Percentiles rank a stretch among this genome's conserved stretches.
phyloP scores from a whole-genome alignment of 495 filamentous ascomycete species.

The Evernia prunastri region DNA sequence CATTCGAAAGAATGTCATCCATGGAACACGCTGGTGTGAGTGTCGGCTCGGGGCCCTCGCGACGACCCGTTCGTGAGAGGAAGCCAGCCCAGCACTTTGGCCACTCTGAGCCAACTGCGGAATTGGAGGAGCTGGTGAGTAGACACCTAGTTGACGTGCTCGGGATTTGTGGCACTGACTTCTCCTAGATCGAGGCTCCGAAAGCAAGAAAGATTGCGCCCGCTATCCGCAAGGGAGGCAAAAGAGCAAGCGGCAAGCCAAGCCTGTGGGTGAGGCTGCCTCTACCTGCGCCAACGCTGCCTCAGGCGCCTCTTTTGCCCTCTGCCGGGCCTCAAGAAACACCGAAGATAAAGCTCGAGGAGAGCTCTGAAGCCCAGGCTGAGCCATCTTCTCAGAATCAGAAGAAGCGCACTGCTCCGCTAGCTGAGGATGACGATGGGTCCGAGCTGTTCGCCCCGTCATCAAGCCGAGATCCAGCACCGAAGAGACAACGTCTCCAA shows the following conservation, averaged over 20 bases:
- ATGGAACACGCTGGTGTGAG: no score
- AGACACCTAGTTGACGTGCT: not conserved
- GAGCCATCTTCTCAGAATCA: not conserved
- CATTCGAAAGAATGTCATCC: not conserved
- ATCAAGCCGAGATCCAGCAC: not conserved
- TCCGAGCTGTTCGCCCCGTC: not conserved
- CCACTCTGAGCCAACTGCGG: not conserved
- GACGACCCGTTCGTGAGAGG: not conserved
- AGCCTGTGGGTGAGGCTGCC: not conserved
- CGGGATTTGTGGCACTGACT: not conserved
- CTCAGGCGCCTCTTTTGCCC: not conserved
- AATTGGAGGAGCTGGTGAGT: not conserved
- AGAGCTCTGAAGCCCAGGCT: not conserved
- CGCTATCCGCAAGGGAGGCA: not conserved
- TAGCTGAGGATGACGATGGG: not conserved
- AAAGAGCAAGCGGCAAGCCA: not conserved
- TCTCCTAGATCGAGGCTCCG: not conserved
- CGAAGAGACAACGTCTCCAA: not conserved
- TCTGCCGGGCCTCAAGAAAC: accelerated
- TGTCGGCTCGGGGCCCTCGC: not conserved
- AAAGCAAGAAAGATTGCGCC: not conserved
- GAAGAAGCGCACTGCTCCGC: not conserved
- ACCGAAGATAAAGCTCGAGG: not conserved
- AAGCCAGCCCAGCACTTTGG: not conserved
- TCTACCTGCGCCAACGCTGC: not conserved